Evolutionary conservation across 2,329 filamentous ascomycete species (phyloP).

Genomic region (Colletotrichum sp.): DNA sequence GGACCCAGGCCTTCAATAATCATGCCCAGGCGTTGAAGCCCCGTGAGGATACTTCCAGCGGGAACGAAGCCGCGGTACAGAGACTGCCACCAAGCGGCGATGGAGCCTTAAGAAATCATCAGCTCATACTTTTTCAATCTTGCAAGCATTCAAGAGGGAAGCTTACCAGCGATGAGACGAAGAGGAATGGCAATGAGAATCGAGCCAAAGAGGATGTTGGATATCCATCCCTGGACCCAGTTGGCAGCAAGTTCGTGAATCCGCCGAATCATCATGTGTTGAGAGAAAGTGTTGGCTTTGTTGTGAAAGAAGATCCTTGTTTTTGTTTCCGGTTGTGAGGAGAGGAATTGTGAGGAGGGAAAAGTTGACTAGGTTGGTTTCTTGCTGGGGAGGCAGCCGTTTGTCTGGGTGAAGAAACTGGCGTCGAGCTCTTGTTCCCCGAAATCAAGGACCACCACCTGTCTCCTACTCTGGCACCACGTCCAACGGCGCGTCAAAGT

Average conservation of each 20-base stretch:
- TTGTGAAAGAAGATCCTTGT: not conserved
- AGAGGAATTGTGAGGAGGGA: not conserved
- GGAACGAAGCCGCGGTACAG: not conserved
- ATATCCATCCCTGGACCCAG: not conserved
- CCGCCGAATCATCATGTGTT: not conserved
- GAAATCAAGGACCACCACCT: not conserved
- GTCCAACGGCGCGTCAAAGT: rapidly evolving
- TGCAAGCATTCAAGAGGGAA: rapidly evolving
- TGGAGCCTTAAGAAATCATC: not conserved
- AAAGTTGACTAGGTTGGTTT: not conserved
- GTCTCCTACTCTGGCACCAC: not conserved
- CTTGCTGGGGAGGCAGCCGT: rapidly evolving
- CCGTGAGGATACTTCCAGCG: not conserved
- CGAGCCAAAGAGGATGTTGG: not conserved
- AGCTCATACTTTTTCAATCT: not conserved
- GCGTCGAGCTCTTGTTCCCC: not conserved
- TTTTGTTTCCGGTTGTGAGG: not conserved
- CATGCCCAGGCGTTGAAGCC: not conserved
- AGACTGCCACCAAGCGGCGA: not conserved
- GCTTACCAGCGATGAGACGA: not conserved
- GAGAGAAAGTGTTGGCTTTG: not conserved
- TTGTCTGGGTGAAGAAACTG: not conserved
- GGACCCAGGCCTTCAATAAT: not conserved
- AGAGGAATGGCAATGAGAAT: not conserved
- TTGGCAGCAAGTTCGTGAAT: not conserved